A percentile compares a stretch with the other conserved stretches of the same genome.
Conservation (phyloP, 1,139 yeast species). For the Debaryomyces coudertii region DNA sequence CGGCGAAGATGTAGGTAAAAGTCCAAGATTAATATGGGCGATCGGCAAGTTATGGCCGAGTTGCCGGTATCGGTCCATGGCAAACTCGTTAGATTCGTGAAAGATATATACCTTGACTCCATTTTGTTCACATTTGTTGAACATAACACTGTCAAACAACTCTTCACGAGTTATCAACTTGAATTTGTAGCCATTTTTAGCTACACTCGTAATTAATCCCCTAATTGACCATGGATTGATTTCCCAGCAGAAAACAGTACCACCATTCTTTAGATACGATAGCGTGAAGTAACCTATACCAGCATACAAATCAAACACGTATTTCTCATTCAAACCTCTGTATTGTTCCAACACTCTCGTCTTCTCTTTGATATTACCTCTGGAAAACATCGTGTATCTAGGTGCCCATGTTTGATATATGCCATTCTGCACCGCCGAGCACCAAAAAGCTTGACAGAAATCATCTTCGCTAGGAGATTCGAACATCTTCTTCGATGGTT, state of each 20-base stretch:
- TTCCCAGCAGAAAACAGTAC: constrained; percentile 76
- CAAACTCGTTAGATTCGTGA: constrained; percentile 62
- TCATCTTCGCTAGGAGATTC: constrained; percentile 46
- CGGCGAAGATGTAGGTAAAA: constrained; percentile 67
- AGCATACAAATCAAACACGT: constrained; percentile 71
- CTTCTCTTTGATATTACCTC: constrained; percentile 89
- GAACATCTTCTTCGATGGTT: constrained; percentile 25
- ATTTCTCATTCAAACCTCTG: constrained; percentile 34
- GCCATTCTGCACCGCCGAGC: constrained; percentile 70
- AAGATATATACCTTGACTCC: constrained; percentile 46
- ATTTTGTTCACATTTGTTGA: constrained; percentile 8
- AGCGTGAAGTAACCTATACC: constrained; percentile 88
- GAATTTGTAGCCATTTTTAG: constrained; percentile 44
- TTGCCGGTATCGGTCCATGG: constrained; percentile 42
- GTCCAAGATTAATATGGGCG: constrained; percentile 74
- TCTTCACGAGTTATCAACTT: constrained; percentile 36
- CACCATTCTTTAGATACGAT: constrained; percentile 62
- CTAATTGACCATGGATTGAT: constrained; percentile 83
- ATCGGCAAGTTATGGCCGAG: constrained; percentile 30
- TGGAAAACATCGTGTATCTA: constrained; percentile 78
- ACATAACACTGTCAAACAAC: constrained; percentile 24
- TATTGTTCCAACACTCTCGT: constrained; percentile 53
- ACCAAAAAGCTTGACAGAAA: constrained; percentile 68
- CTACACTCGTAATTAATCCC: constrained; percentile 64
- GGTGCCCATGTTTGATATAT: constrained; percentile 86